A percentile compares a stretch with the other conserved stretches of the same genome.
These are phyloP conservation scores for Alternaria alternata DNA, from an alignment of 2,329 filamentous ascomycete species.

Conservation along the genomic window DNA sequence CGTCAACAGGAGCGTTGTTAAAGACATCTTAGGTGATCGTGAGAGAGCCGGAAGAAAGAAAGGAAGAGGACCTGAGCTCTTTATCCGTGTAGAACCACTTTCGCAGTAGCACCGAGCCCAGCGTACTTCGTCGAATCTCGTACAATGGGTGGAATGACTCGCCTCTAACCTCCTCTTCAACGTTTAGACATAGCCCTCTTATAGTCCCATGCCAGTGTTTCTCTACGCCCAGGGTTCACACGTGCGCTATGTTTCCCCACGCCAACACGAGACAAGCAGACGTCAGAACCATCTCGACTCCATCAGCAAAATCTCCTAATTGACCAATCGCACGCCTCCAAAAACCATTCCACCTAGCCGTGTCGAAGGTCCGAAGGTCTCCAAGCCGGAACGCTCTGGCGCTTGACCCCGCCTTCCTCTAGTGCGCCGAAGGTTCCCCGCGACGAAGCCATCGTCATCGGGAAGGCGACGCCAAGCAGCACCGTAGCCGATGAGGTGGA, in stretches of 20 bases:
- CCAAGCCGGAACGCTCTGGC: slow-evolving; percentile 4
- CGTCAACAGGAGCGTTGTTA: slow-evolving; percentile 51
- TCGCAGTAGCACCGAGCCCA: slow-evolving; percentile 5
- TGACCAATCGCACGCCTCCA: slow-evolving; percentile 23
- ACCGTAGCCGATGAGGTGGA: slow-evolving; percentile 9
- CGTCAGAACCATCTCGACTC: slow-evolving; percentile 13
- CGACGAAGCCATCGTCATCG: slow-evolving; percentile 6
- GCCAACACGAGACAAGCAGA: slow-evolving; percentile 19
- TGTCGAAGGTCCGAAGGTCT: slow-evolving; percentile 26
- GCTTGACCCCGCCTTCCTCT: slow-evolving; percentile 30
- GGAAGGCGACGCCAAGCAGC: slow-evolving; percentile 12
- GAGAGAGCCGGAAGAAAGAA: slow-evolving; percentile 1
- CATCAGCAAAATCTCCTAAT: neutral
- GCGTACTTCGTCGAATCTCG: neutral
- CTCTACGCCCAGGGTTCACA: neutral
- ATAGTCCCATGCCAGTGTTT: neutral
- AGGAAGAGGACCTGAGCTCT: slow-evolving; percentile 1
- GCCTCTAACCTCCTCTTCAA: neutral
- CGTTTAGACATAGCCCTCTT: slow-evolving; percentile 2
- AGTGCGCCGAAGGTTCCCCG: slow-evolving; percentile 35
- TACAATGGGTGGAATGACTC: neutral
- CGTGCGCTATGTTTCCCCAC: slow-evolving; percentile 17
- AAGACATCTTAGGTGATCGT: slow-evolving; percentile 35
- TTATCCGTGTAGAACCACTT: neutral
- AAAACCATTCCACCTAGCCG: slow-evolving; percentile 25